A percentile compares a stretch with the other conserved stretches of the same genome.
phyloP scores from a whole-genome alignment of 176 grass and related monocot genomes.

The Aegilops umbellulata region DNA sequence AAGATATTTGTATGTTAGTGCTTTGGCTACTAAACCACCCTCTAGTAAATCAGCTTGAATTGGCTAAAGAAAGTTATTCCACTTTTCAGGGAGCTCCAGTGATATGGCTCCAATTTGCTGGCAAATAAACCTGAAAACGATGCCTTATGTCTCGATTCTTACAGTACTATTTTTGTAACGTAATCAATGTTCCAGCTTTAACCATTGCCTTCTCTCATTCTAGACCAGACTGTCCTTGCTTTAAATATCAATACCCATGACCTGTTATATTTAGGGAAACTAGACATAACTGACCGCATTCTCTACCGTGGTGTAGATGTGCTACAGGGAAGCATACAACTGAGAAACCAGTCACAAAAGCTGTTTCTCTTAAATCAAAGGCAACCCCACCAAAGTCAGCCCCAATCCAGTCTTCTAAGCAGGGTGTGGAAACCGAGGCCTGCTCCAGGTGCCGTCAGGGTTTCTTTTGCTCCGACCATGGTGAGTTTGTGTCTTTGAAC shows the following conservation, averaged over 20 bases:
- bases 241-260: neutral
- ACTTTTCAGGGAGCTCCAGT: neutral
- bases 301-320: slow-evolving; percentile 51
- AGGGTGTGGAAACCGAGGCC: slow-evolving; percentile 39
- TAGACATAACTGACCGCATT: neutral
- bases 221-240: neutral
- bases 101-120: neutral
- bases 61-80: neutral
- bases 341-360: slow-evolving; percentile 82
- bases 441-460: slow-evolving; percentile 87
- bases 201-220: neutral
- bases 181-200: neutral
- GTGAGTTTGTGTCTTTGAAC: slow-evolving; percentile 39
- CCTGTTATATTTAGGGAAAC: neutral
- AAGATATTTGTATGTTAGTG: neutral
- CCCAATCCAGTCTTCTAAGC: slow-evolving; percentile 40
- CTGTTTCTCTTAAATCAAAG: slow-evolving; percentile 52
- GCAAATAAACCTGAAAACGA: neutral
- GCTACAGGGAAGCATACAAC: slow-evolving; percentile 91
- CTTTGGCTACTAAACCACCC: neutral
- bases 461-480: slow-evolving; percentile 98
- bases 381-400: slow-evolving; percentile 46
- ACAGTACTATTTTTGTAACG: neutral
- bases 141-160: neutral
- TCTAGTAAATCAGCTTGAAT: neutral